Evolutionary conservation across 148 eudicot species (phyloP).

Genomic region (Rhododendron simsii): DNA sequence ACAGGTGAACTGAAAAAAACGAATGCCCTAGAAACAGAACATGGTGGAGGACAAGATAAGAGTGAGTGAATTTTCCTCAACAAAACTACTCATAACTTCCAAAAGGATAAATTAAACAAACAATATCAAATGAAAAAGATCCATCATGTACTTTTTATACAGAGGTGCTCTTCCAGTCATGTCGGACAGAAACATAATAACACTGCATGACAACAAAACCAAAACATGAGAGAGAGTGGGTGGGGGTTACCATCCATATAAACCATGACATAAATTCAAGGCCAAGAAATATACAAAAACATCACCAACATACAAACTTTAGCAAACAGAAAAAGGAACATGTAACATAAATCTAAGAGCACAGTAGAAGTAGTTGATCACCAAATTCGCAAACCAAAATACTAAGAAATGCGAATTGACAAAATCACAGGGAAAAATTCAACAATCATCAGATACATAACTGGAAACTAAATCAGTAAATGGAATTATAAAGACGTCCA

Average conservation of each 20-base stretch:
- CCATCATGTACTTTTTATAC: conserved; percentile 69
- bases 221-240: conserved; percentile 3
- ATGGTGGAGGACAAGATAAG: conserved; percentile 2
- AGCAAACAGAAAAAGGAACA: not conserved
- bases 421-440: not conserved
- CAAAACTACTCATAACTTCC: not conserved
- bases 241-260: not conserved
- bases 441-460: not conserved
- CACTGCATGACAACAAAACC: conserved; percentile 50
- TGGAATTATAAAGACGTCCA: not conserved
- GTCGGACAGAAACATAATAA: conserved; percentile 71
- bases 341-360: not conserved
- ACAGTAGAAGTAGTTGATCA: not conserved
- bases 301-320: not conserved
- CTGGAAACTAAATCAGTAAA: not conserved
- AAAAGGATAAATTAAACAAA: not conserved
- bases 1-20: conserved; percentile 89
- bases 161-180: conserved; percentile 87
- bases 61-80: conserved; percentile 2
- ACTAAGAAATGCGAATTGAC: not conserved
- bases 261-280: not conserved
- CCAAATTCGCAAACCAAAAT: not conserved
- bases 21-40: conserved; percentile 59
- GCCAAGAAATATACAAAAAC: not conserved
- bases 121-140: not conserved